These are phyloP conservation scores for Pezizomycotina sp. DNA, from an alignment of 2,329 filamentous ascomycete species.

Conservation along the genomic window DNA sequence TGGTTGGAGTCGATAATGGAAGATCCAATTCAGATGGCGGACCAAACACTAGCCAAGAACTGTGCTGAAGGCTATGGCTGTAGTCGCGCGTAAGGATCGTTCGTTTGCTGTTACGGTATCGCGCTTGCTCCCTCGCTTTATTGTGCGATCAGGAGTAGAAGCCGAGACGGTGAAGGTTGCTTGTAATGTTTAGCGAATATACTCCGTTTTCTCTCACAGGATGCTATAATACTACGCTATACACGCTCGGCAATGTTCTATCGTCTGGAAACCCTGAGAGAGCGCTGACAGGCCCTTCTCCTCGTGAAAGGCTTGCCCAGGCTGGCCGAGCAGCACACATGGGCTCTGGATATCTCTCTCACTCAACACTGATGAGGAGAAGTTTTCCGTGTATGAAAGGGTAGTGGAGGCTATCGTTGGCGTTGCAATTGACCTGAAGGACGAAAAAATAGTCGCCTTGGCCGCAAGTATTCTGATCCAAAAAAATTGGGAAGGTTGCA, in stretches of 20 bases:
- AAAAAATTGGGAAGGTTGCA: slow-evolving; percentile 75
- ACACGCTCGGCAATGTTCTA: slow-evolving; percentile 88
- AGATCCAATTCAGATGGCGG: slow-evolving; percentile 67
- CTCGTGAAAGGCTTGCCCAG: no score
- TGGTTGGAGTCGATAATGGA: slow-evolving; percentile 75
- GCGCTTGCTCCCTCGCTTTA: slow-evolving; percentile 64
- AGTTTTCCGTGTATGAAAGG: slow-evolving; percentile 58
- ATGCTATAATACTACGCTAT: slow-evolving; percentile 90
- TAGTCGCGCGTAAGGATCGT: slow-evolving; percentile 61
- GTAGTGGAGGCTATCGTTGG: slow-evolving; percentile 90
- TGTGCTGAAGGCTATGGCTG: slow-evolving; percentile 63
- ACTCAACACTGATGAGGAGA: slow-evolving; percentile 61
- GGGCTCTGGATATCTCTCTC: slow-evolving; percentile 65
- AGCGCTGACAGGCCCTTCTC: slow-evolving; percentile 35
- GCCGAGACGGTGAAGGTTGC: slow-evolving; percentile 56
- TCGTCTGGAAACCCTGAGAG: slow-evolving; percentile 48
- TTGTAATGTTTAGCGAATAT: slow-evolving; percentile 73
- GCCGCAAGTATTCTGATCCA: slow-evolving; percentile 94
- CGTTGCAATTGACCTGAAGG: slow-evolving; percentile 65
- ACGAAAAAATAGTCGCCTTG: slow-evolving; percentile 82
- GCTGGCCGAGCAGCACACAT: no score
- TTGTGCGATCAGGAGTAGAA: slow-evolving; percentile 65
- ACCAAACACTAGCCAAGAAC: slow-evolving; percentile 59
- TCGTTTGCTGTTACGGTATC: slow-evolving; percentile 58
- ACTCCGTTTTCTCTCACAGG: slow-evolving; percentile 67